Evolutionary conservation across 2,329 filamentous ascomycete genomes (phyloP).

Genomic region (Aspergillus candidus): DNA sequence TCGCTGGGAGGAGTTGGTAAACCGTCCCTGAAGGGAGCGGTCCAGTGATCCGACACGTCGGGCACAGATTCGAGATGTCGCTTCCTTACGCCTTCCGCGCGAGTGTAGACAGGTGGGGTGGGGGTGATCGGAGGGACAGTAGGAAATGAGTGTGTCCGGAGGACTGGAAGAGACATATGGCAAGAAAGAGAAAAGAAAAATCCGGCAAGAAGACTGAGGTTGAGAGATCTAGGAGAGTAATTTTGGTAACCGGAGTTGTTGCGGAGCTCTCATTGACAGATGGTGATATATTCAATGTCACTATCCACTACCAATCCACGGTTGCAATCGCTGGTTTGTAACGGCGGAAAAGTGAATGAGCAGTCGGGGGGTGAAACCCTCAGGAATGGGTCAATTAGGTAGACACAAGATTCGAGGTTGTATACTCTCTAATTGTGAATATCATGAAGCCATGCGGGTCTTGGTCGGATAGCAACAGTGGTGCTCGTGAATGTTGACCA

Average conservation of each 20-base stretch:
- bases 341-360: too few relatives aligned
- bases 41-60: constrained; percentile 23
- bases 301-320: background rate
- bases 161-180: constrained; percentile 32
- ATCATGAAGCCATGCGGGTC: constrained; percentile 5
- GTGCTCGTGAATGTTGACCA: constrained; percentile 23
- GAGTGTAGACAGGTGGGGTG: constrained; percentile 17
- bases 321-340: too few relatives aligned
- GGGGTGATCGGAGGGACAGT: constrained; percentile 25
- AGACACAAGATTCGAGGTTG: background rate
- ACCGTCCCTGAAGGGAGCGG: constrained; percentile 36
- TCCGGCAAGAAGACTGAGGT: constrained; percentile 8
- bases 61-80: constrained; percentile 9
- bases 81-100: constrained; percentile 11
- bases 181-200: constrained; percentile 10
- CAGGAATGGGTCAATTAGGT: background rate
- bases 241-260: constrained; percentile 11
- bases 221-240: background rate
- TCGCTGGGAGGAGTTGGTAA: constrained; percentile 38
- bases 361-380: too few relatives aligned
- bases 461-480: constrained; percentile 18
- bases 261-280: constrained; percentile 15
- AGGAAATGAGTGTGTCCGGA: constrained; percentile 21
- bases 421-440: constrained; percentile 6
- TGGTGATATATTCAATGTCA: background rate